Conservation (phyloP, 768 basidiomycete genomes). For the Mycena venus region DNA sequence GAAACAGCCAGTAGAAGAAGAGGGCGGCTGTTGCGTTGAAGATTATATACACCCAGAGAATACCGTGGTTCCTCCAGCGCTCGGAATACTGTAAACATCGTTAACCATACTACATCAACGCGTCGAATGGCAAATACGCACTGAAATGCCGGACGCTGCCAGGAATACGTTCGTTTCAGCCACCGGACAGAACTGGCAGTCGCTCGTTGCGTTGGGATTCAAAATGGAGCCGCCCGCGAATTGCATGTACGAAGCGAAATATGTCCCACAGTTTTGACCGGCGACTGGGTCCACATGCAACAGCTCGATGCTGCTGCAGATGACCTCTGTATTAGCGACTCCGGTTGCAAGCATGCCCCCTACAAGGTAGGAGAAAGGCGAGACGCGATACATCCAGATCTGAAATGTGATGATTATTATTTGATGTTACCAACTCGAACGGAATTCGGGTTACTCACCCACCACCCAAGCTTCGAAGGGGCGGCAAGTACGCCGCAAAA, state of each 20-base stretch:
- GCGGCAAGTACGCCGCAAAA: constrained; percentile 55
- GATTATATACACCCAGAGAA: constrained; percentile 60
- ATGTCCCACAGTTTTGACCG: constrained; percentile 66
- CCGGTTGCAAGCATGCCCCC: constrained; percentile 46
- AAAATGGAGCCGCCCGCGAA: constrained; percentile 68
- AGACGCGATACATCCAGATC: constrained; percentile 55
- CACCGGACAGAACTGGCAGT: constrained; percentile 72
- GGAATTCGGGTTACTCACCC: constrained; percentile 25
- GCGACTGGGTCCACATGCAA: constrained; percentile 65
- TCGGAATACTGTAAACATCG: constrained; percentile 61
- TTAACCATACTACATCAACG: constrained; percentile 49
- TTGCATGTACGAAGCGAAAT: constrained; percentile 63
- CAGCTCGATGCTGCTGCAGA: constrained; percentile 67
- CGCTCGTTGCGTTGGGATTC: constrained; percentile 65
- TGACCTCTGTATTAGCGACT: constrained; percentile 46
- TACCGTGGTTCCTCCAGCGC: constrained; percentile 68
- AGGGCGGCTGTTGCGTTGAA: constrained; percentile 61
- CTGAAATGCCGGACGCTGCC: constrained; percentile 64
- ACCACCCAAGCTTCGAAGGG: constrained; percentile 39
- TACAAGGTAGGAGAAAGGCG: constrained; percentile 51
- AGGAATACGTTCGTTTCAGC: constrained; percentile 74
- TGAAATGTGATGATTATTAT: constrained; percentile 29
- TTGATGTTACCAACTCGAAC: not conserved
- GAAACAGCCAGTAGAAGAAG: constrained; percentile 27
- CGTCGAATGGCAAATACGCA: constrained; percentile 67